phyloP scores from a whole-genome alignment of 208 protist genomes.

The Borovskyia barvae region DNA sequence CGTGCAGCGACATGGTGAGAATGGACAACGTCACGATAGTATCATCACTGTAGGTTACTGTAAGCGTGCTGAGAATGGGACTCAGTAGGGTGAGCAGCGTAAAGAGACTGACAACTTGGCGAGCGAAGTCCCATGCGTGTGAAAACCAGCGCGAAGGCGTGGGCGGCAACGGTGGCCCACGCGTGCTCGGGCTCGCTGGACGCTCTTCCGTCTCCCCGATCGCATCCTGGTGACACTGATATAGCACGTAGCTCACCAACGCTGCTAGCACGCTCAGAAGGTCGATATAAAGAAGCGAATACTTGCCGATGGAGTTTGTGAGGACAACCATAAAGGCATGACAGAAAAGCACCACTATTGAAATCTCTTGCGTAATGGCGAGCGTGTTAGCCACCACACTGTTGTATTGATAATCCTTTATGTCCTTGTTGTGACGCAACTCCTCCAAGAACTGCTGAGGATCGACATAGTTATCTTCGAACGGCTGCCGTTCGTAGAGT shows the following conservation, averaged over 20 bases:
- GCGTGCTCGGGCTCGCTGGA: constrained; percentile 14
- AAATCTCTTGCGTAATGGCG: constrained; percentile 84
- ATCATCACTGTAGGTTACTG: constrained; percentile 83
- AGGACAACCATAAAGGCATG: constrained; percentile 64
- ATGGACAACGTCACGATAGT: constrained; percentile 88
- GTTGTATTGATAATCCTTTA: constrained; percentile 68
- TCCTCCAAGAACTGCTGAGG: constrained; percentile 75
- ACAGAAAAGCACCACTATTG: constrained; percentile 85
- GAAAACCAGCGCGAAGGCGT: constrained; percentile 26
- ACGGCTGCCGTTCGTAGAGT: constrained; percentile 82
- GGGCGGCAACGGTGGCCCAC: constrained; percentile 7
- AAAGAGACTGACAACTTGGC: constrained; percentile 55
- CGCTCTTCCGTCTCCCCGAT: constrained; percentile 13
- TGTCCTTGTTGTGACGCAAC: constrained; percentile 76
- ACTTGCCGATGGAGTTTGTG: constrained; percentile 26
- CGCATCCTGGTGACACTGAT: constrained; percentile 24
- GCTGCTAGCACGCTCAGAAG: constrained; percentile 22
- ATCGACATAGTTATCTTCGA: constrained; percentile 92
- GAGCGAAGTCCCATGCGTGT: constrained; percentile 43
- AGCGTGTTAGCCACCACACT: constrained; percentile 82
- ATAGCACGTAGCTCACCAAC: constrained; percentile 22
- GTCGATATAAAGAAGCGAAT: constrained; percentile 66
- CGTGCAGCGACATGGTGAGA: constrained; percentile 75
- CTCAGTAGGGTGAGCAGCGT: constrained; percentile 69
- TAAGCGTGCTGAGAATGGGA: constrained; percentile 82